A percentile compares a stretch with the other conserved stretches of the same genome.
phyloP scores from a whole-genome alignment of 495 filamentous ascomycete species.

The Pyronema omphalodes region DNA sequence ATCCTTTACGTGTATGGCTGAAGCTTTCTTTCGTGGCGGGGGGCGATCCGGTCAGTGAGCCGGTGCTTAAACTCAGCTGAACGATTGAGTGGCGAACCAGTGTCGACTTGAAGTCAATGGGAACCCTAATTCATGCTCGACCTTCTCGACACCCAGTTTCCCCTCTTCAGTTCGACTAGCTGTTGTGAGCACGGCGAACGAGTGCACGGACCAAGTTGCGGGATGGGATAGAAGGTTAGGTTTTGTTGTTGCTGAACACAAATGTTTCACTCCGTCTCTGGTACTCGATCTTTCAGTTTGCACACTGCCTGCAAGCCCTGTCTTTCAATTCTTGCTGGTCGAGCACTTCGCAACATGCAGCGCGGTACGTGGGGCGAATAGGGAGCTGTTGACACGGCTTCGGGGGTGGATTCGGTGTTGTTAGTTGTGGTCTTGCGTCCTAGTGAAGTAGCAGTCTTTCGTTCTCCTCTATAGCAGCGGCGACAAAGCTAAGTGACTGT shows the following conservation, averaged over 20 bases:
- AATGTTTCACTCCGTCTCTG: constrained; percentile 22
- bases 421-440: too few relatives aligned
- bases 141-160: constrained; percentile 11
- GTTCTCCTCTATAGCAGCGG: too few relatives aligned
- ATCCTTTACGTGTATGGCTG: constrained; percentile 6
- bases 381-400: neutral
- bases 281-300: constrained; percentile 1
- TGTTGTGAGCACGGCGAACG: neutral
- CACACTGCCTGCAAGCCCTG: constrained; percentile 15
- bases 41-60: constrained; percentile 18
- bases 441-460: too few relatives aligned
- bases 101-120: constrained; percentile 20
- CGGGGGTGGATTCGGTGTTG: too few relatives aligned
- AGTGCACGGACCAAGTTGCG: constrained; percentile 3
- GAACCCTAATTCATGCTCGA: constrained; percentile 21
- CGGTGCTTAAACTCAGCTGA: constrained; percentile 22
- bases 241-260: neutral
- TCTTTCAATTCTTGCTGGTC: constrained; percentile 18
- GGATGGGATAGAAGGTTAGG: neutral
- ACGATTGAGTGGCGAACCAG: constrained; percentile 17
- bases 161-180: constrained; percentile 1
- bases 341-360: constrained; percentile 20
- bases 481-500: neutral
- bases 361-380: neutral
- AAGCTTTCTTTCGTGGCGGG: constrained; percentile 17